Base-by-base conservation (phyloP, 768 basidiomycete species). In the Suillus brevipes region DNA sequence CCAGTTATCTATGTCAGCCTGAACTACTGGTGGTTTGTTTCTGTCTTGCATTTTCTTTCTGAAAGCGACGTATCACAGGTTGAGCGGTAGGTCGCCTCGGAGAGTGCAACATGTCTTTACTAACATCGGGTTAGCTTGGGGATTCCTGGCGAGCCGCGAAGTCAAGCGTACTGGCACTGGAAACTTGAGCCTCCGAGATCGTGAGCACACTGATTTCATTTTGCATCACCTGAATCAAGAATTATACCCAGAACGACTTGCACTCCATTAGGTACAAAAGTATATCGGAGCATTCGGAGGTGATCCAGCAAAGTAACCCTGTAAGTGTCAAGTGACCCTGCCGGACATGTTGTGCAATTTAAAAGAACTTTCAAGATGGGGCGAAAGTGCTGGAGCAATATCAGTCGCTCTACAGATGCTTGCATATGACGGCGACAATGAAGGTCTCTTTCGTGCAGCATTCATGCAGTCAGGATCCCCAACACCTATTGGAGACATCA, bases 241-340 rank as follows among this genome's bases (percentile, higher is more conserved):
- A 49, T 12, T 20, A 20, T 36, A 14, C 47, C 73, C 28, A 81
- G 73, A 74, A 55, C 70, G 75, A 10, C 68, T 76, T 25, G 80
- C 79, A 3, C 70, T 83, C 5, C 69, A 80, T 61, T 83, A 81
- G 81, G 76, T 82, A n/a, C n/a, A n/a, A n/a, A n/a, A n/a, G n/a
- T n/a, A n/a, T n/a, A n/a, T n/a, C n/a, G n/a, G n/a, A n/a, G n/a
- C n/a, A n/a, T n/a, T n/a, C n/a, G n/a, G n/a, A n/a, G n/a, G n/a
- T n/a, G n/a, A n/a, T n/a, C n/a, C n/a, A n/a, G n/a, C n/a, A n/a
- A n/a, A n/a, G n/a, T n/a, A n/a, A n/a, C n/a, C n/a, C n/a, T n/a
- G n/a, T n/a, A n/a, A n/a, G n/a, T n/a, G n/a, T n/a, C n/a, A n/a
- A n/a, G n/a, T n/a, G n/a, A n/a, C n/a, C n/a, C 18, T 7, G 43